Evolutionary conservation across 106 monocot genomes (phyloP), one percentile per base, ranked within the genome.

Genomic region (Chionographis japonica): DNA sequence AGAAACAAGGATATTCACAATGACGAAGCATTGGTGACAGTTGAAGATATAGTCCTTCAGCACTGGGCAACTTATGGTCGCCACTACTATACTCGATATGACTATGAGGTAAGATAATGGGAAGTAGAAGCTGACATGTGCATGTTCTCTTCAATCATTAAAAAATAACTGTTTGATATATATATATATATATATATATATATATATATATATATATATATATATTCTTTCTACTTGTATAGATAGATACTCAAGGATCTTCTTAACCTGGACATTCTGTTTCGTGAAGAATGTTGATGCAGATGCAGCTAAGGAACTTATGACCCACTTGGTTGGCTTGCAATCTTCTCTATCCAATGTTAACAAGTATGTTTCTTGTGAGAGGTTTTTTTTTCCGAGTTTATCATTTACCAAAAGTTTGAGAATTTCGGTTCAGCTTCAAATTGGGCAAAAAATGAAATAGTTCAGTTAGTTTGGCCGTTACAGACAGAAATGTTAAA

Each of bases 61-160:
- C 91, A 91, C 53, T 97, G 97, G 97, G 77, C 80, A 46, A 81
- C 89, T 50, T 92, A 97, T 81, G 97, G 97, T 71, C 97, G 97
- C 52, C 97, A 97, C 43, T 97, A 87, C 65, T 97, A 97, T 42
- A 97, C 97, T 51, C 89, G 97, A 58, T 97, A 97, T 77, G 97
- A 97, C 75, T 97, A 97, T 71, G 97, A 97, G 77, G 97, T 92
- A 80, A 65, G 61, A 55, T 18, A 63, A 50, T 55, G 11, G 6
- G 42, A 59, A 59, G 8, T 49, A 43, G 46, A 46, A 12, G 13
- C 19, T 36, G 9, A 2, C 46, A n/a, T 50, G 12, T 40, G 15
- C n/a, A 11, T 62, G 54, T 5, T 62, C 27, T 27, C 27, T 27
- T 27, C 27, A 0, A 27, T 27, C 27, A 27, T 27, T 27, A 27